phyloP scores from a whole-genome alignment of 306 rosid genomes.

The Begonia loranthoides region DNA sequence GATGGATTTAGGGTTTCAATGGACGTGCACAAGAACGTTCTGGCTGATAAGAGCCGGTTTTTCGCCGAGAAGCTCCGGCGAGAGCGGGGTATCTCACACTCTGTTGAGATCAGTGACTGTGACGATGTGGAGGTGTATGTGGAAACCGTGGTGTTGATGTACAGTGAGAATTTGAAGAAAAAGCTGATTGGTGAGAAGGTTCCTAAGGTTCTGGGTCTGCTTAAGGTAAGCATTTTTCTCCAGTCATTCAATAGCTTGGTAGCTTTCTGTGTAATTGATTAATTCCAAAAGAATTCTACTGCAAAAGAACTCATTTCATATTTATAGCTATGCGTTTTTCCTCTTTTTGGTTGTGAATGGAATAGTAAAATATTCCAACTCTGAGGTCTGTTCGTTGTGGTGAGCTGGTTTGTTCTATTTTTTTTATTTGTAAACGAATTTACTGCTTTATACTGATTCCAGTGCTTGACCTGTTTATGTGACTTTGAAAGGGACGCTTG shows the following conservation, averaged over 20 bases:
- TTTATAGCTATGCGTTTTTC: too few relatives aligned
- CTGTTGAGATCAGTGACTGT: conserved; percentile 84
- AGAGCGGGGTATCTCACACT: conserved; percentile 32
- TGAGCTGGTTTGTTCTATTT: too few relatives aligned
- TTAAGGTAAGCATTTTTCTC: conserved; percentile 36
- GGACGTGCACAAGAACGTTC: conserved; percentile 61
- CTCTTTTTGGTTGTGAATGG: too few relatives aligned
- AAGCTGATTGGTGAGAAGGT: conserved; percentile 49
- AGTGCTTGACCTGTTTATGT: too few relatives aligned
- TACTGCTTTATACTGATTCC: too few relatives aligned
- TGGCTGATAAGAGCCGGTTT: conserved; percentile 55
- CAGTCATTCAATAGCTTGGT: background rate
- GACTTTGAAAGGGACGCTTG: too few relatives aligned
- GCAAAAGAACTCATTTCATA: too few relatives aligned
- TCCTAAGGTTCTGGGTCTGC: conserved; percentile 65
- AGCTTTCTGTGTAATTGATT: too few relatives aligned
- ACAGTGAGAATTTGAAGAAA: conserved; percentile 46
- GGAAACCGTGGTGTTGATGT: conserved; percentile 78
- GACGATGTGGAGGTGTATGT: conserved; percentile 73
- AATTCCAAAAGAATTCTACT: too few relatives aligned
- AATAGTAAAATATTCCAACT: too few relatives aligned
- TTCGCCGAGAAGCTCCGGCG: conserved; percentile 59
- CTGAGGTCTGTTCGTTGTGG: too few relatives aligned
- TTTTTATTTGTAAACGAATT: too few relatives aligned
- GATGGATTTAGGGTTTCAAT: conserved; percentile 62